phyloP scores from a whole-genome alignment of 768 basidiomycete species.

The Strobilomyces dryophilus region DNA sequence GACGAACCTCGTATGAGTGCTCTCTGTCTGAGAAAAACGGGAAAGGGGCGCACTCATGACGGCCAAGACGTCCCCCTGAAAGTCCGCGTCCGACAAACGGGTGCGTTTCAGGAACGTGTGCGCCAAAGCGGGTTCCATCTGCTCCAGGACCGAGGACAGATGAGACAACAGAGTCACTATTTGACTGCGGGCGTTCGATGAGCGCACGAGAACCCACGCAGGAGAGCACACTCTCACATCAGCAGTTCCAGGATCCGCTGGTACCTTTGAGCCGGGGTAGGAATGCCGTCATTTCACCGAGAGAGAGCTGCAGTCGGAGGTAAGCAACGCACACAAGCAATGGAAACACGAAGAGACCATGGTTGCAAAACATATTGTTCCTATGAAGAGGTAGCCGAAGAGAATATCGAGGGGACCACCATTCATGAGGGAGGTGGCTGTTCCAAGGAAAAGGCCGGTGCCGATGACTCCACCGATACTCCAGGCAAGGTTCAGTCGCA shows the following conservation, averaged over 20 bases:
- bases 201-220: not conserved
- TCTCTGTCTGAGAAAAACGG: not conserved
- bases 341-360: slow-evolving; percentile 29
- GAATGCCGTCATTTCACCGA: slow-evolving; percentile 45
- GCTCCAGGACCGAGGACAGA: slow-evolving; percentile 65
- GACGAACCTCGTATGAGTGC: not conserved
- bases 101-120: slow-evolving; percentile 72
- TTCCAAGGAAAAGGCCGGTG: slow-evolving; percentile 35
- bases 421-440: slow-evolving; percentile 31
- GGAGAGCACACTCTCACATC: slow-evolving; percentile 50
- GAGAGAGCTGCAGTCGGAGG: slow-evolving; percentile 19
- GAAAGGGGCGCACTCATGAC: slow-evolving; percentile 65
- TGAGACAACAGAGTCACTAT: slow-evolving; percentile 67
- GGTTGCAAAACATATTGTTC: slow-evolving; percentile 35
- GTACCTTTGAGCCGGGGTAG: slow-evolving; percentile 53
- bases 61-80: slow-evolving; percentile 82
- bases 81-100: slow-evolving; percentile 69
- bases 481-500: not conserved
- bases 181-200: slow-evolving; percentile 43
- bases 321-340: not conserved
- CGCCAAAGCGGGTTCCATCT: slow-evolving; percentile 75
- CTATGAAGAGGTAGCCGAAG: slow-evolving; percentile 37
- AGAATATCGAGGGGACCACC: slow-evolving; percentile 49
- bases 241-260: slow-evolving; percentile 64
- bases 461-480: slow-evolving; percentile 40